Base-by-base conservation (phyloP, 352 stramenopile genomes). In the Phytophthora litchii region DNA sequence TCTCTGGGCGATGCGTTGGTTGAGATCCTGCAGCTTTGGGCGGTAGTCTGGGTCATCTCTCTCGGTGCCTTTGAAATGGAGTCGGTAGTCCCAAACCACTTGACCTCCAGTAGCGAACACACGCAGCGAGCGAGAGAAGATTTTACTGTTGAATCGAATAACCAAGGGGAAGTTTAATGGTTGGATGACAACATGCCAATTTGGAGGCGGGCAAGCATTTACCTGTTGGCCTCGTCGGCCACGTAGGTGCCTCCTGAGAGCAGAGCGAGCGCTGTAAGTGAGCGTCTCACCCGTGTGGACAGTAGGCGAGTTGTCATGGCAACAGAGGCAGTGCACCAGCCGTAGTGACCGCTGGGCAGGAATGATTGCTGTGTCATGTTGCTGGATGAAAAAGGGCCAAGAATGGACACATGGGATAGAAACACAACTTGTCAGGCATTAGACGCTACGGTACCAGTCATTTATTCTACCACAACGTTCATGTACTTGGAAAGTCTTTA, bases 1-100 rank as follows among this genome's bases (percentile, higher is more conserved):
- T 29, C 91, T 81, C 63, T 89, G 56, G 5, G 97, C 97, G 27
- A 84, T 92, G 54, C 87, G 86, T 44, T 84, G 41, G 64, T 97
- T 95, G 14, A 91, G 78, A 20, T 43, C 58, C 31, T 75, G 58
- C 37, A 95, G 64, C 47, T 80, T 73, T 3, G 49, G 37, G n/a
- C 75, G 83, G 60, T 95, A 95, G 38, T 78, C 79, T 1, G 74
- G 57, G 14, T 76, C 54, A 1, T 71, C 74, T 29, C 72, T 67
- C 25, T 71, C 60, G 1, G 76, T 69, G 29, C 72, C 65, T 48
- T 70, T 72, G 23, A 91, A 72, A 56, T 91, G 64, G 11, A 60
- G 43, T 13, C 56, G 81, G 46, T 78, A 89, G 64, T 93, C 83
- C 25, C 72, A 51, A 20, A 89, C 45, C 4, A 85, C 64, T 46